Conservation (phyloP, 1,284 basidiomycete genomes). For the Leucoagaricus sp. region DNA sequence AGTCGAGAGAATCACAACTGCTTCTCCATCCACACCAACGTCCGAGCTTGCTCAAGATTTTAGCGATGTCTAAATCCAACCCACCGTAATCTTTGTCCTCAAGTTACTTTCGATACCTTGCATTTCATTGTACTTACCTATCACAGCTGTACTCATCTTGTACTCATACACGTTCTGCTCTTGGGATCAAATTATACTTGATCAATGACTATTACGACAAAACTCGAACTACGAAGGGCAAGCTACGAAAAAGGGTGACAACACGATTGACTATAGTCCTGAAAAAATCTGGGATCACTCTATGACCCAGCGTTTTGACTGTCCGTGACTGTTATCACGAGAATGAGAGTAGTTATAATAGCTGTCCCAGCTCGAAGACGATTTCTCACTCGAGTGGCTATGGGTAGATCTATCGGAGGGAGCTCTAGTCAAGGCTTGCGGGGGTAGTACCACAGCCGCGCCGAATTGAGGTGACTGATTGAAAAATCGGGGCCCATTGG, state of each 20-base stretch:
- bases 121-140: slow-evolving; percentile 7
- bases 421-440: slow-evolving; percentile 22
- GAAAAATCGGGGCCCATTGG: slow-evolving; percentile 53
- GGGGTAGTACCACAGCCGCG: slow-evolving; percentile 24
- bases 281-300: slow-evolving; percentile 39
- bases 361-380: slow-evolving; percentile 20
- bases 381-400: slow-evolving; percentile 24
- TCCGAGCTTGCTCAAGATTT: slow-evolving; percentile 19
- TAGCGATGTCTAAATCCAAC: slow-evolving; percentile 2
- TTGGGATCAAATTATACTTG: background rate
- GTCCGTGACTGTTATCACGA: slow-evolving; percentile 22
- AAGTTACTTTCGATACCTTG: background rate
- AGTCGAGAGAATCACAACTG: slow-evolving; percentile 50
- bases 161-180: background rate
- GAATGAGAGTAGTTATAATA: slow-evolving; percentile 22
- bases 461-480: slow-evolving; percentile 39
- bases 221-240: background rate
- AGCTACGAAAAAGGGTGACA: background rate
- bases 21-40: slow-evolving; percentile 40
- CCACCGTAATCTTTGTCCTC: background rate
- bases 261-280: background rate
- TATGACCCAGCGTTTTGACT: slow-evolving; percentile 56
- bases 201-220: background rate
- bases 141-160: background rate
- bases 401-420: slow-evolving; percentile 22